Evolutionary conservation across 768 basidiomycete genomes (phyloP), one percentile per base, ranked within the genome.

Genomic region (Exsudoporus frostii): DNA sequence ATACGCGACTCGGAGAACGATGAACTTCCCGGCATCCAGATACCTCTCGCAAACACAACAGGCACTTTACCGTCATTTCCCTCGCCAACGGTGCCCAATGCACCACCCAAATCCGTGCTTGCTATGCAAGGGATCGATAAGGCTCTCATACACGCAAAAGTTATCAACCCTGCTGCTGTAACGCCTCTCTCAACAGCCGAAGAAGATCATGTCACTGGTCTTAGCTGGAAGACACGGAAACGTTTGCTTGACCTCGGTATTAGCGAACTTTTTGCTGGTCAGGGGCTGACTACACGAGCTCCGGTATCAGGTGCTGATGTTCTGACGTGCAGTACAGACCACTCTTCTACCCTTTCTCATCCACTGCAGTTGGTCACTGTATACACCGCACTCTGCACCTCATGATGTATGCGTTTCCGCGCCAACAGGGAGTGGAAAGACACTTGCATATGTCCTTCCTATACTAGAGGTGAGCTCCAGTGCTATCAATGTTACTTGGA

Each of bases 361-460:
- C 14, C 76, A 79, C 15, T 46, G 73, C 44, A 65, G 76, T 17
- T 55, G 74, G 45, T 68, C 74, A 1, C 69, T 93, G 10, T 91
- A 92, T 62, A 73, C 78, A 39, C 85, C 90, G 0, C 85, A 81
- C 60, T 66, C 79, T 51, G 78, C 82, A 33, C 85, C 85, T 25
- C 78, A 78, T 25, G 97, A 99, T 70, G 79, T 94, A 13, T 95
- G 94, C 60, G 90, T 96, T 13, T 97, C 93, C 8, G 97, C 97
- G 1, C 97, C 97, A 0, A 99, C 97, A 0, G 97, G 97, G 22
- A 97, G 94, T 60, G 97, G 97, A 0, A 99, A 99, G 71, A 99
- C 96, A 0, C 78, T 99, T 27, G 90, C 92, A n/a, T 99, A 99
- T 72, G 90, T 86, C 1, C 73, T 98, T 32, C 97, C 97, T 1